These are phyloP conservation scores for Sphagnurus paluster DNA, from an alignment of 1,284 basidiomycete species.

Conservation along the genomic window DNA sequence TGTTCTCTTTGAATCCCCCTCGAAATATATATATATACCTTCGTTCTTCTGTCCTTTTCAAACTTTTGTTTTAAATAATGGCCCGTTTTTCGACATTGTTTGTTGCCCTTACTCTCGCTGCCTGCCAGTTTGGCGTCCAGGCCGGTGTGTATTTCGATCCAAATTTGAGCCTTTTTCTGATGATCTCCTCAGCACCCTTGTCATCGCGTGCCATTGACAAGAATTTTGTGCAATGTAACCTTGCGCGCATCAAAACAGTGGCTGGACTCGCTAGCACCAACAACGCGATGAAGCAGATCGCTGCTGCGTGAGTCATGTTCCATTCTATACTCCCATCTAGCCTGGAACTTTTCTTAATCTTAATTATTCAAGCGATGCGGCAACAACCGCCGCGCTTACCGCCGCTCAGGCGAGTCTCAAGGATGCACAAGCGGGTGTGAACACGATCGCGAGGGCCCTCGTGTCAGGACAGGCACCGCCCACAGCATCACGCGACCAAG, in stretches of 20 bases:
- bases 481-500: slow-evolving; percentile 34
- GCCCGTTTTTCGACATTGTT: slow-evolving; percentile 21
- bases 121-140: slow-evolving; percentile 16
- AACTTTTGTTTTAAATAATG: slow-evolving; percentile 18
- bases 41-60: background rate
- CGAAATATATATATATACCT: background rate
- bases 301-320: background rate
- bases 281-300: slow-evolving; percentile 25
- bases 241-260: slow-evolving; percentile 34
- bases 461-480: slow-evolving; percentile 33
- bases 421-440: slow-evolving; percentile 28
- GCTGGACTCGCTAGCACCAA: slow-evolving; percentile 27
- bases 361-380: slow-evolving; percentile 30
- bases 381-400: slow-evolving; percentile 23
- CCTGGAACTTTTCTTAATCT: background rate
- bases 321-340: background rate
- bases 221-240: slow-evolving; percentile 32
- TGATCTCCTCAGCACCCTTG: slow-evolving; percentile 18
- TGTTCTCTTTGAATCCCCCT: background rate
- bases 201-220: slow-evolving; percentile 30
- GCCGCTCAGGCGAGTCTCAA: slow-evolving; percentile 28
- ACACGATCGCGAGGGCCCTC: slow-evolving; percentile 29
- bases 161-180: too few relatives aligned
- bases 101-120: slow-evolving; percentile 20
- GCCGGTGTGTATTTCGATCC: slow-evolving; percentile 23